Evolutionary conservation across 257 asterid species (phyloP).

Genomic region (Oldenlandia corymbosa): DNA sequence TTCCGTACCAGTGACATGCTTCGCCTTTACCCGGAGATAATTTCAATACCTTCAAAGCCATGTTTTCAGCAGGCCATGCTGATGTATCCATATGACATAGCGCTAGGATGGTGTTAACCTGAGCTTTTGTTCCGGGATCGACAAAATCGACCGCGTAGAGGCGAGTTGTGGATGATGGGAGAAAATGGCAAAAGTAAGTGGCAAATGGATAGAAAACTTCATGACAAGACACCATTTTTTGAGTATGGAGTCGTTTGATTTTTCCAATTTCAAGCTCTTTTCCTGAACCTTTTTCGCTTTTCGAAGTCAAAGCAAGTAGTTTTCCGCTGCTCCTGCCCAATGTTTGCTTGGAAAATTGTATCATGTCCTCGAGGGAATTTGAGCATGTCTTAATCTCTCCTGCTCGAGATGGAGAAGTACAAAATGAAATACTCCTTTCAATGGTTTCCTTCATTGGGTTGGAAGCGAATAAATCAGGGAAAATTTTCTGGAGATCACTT

Average conservation of each 20-base stretch:
- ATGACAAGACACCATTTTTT: slow-evolving; percentile 37
- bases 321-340: slow-evolving; percentile 16
- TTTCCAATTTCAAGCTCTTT: slow-evolving; percentile 9
- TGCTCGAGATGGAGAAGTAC: slow-evolving; percentile 21
- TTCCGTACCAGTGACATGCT: slow-evolving; percentile 11
- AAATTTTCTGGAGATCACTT: neutral
- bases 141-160: slow-evolving; percentile 28
- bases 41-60: slow-evolving; percentile 2
- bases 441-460: neutral
- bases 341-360: slow-evolving; percentile 20
- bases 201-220: slow-evolving; percentile 41
- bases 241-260: slow-evolving; percentile 7
- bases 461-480: neutral
- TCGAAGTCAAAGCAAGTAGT: slow-evolving; percentile 19
- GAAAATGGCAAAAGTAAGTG: slow-evolving; percentile 35
- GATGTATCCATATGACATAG: slow-evolving; percentile 10
- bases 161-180: slow-evolving; percentile 27
- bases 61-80: slow-evolving; percentile 2
- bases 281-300: slow-evolving; percentile 18
- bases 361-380: slow-evolving; percentile 38
- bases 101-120: neutral
- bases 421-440: slow-evolving; percentile 9
- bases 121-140: neutral
- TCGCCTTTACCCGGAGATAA: neutral
- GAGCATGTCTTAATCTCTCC: slow-evolving; percentile 37